Conservation (phyloP, 139 green algal species). For the Parachlorella kessleri region DNA sequence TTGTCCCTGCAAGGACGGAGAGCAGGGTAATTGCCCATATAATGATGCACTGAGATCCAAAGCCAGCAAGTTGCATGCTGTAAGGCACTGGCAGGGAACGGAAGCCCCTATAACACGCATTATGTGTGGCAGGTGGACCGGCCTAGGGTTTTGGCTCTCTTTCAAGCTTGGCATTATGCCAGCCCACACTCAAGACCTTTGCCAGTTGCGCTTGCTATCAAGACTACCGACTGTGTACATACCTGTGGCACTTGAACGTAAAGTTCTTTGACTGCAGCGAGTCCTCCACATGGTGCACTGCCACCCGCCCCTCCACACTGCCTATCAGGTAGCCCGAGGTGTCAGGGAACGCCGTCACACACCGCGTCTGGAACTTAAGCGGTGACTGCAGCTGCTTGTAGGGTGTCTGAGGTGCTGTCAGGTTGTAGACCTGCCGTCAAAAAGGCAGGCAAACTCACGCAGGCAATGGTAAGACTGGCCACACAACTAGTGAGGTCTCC, state of each 20-base stretch:
- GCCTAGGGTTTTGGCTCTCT: too few species aligned
- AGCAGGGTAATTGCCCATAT: background rate
- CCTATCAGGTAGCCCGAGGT: constrained; percentile 91
- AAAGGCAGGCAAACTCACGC: too few species aligned
- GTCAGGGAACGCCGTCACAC: constrained; percentile 85
- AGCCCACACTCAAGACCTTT: too few species aligned
- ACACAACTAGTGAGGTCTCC: too few species aligned
- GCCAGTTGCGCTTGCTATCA: too few species aligned
- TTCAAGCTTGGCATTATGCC: too few species aligned
- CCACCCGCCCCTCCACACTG: constrained; percentile 92
- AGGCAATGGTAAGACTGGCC: too few species aligned
- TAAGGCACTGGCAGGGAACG: too few species aligned
- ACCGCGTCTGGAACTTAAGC: constrained; percentile 98
- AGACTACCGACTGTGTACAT: background rate
- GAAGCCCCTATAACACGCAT: too few species aligned
- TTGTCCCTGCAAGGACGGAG: constrained; percentile 44
- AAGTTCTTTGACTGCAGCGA: constrained; percentile 85
- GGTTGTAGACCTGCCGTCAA: constrained; percentile 76
- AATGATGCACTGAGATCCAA: background rate
- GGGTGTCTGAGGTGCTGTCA: constrained; percentile 60
- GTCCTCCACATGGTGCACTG: constrained; percentile 97
- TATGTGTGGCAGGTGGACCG: too few species aligned
- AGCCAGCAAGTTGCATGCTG: background rate
- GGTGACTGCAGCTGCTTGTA: constrained; percentile 90
- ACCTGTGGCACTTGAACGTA: constrained; percentile 93